Conservation (phyloP, 2,329 filamentous ascomycete species). For the Aschersonia sp. region DNA sequence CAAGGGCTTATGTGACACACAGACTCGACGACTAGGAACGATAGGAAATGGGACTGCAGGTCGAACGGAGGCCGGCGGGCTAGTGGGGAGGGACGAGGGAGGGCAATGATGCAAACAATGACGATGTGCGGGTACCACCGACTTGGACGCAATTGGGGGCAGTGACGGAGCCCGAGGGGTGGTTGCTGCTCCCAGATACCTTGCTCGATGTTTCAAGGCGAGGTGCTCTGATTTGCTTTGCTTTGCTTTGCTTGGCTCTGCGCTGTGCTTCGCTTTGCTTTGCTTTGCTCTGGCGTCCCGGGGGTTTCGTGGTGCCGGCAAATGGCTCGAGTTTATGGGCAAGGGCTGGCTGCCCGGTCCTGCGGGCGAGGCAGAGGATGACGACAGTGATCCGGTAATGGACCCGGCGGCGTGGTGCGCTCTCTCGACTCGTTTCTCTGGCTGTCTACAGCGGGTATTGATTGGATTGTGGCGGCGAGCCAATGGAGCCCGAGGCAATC, state of each 20-base stretch:
- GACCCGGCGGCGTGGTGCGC: background rate
- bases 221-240: background rate
- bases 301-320: background rate
- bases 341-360: background rate
- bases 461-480: background rate
- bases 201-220: background rate
- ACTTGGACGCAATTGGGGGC: background rate
- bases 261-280: background rate
- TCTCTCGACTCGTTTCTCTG: background rate
- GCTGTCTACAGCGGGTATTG: background rate
- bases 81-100: slow-evolving; percentile 1
- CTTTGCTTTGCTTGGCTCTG: background rate
- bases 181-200: background rate
- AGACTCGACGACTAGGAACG: background rate
- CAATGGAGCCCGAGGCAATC: background rate
- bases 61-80: background rate
- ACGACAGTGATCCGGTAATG: background rate
- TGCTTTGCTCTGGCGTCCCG: background rate
- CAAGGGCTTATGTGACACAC: background rate
- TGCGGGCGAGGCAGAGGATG: background rate
- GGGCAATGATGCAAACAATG: slow-evolving; percentile 4
- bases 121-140: slow-evolving; percentile 1
- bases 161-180: background rate
- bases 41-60: background rate
- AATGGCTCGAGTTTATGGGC: background rate